Evolutionary conservation across 768 basidiomycete species (phyloP).

Genomic region (Tephrocybe sp.): DNA sequence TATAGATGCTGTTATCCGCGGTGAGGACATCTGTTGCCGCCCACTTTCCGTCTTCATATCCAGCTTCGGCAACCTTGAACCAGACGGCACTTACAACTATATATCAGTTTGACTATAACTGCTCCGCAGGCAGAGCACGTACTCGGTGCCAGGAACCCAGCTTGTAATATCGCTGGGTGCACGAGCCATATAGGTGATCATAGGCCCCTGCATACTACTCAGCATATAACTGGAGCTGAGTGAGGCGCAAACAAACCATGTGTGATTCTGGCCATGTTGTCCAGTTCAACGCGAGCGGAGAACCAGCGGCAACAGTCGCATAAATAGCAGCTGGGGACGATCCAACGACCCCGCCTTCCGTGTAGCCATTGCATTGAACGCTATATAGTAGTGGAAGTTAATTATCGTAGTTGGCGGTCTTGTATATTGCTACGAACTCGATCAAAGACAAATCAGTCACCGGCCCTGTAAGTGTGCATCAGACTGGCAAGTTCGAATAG

Average conservation of each 20-base stretch:
- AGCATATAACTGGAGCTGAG: slow-evolving; percentile 24
- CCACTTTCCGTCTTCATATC: slow-evolving; percentile 48
- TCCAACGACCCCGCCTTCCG: slow-evolving; percentile 22
- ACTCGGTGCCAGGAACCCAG: slow-evolving; percentile 43
- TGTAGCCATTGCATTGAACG: slow-evolving; percentile 31
- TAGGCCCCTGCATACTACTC: slow-evolving; percentile 39
- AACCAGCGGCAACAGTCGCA: slow-evolving; percentile 40
- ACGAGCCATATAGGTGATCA: slow-evolving; percentile 47
- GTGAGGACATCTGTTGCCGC: slow-evolving; percentile 40
- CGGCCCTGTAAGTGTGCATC: neutral
- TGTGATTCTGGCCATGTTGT: slow-evolving; percentile 34
- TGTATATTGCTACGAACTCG: neutral
- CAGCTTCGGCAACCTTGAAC: slow-evolving; percentile 51
- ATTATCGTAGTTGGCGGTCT: neutral
- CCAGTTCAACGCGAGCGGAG: slow-evolving; percentile 39
- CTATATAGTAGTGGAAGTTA: slow-evolving; percentile 2
- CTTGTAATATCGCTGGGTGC: slow-evolving; percentile 44
- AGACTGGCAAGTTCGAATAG: neutral
- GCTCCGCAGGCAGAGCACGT: neutral
- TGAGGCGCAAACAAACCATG: slow-evolving; percentile 37
- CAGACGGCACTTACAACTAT: slow-evolving; percentile 38
- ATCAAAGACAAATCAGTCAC: slow-evolving; percentile 2
- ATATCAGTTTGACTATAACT: neutral
- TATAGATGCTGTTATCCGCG: slow-evolving; percentile 40
- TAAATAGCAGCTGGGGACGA: slow-evolving; percentile 38